phyloP scores from a whole-genome alignment of 1,139 yeast species.

The Citeromyces hawaiiensis region DNA sequence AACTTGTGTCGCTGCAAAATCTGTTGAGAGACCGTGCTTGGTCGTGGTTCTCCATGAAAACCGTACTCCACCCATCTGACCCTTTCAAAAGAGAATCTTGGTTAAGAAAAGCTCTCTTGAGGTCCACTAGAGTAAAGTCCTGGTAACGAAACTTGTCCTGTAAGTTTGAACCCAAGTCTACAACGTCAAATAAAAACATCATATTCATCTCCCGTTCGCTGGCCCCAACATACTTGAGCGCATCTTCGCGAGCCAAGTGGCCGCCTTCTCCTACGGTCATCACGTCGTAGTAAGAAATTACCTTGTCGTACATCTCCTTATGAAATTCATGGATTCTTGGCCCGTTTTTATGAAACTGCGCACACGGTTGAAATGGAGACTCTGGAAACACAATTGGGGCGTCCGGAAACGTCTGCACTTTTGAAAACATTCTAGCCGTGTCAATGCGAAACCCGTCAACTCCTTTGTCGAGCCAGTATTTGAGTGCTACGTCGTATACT shows the following conservation, averaged over 20 bases:
- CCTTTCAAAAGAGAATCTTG: slow-evolving; percentile 19
- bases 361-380: slow-evolving; percentile 12
- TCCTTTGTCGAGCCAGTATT: slow-evolving; percentile 42
- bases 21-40: slow-evolving; percentile 41
- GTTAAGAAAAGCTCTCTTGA: slow-evolving; percentile 26
- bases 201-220: slow-evolving; percentile 30
- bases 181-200: slow-evolving; percentile 36
- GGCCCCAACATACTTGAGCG: slow-evolving; percentile 17
- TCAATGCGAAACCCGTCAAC: slow-evolving; percentile 49
- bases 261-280: slow-evolving; percentile 33
- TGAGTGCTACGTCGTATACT: slow-evolving; percentile 32
- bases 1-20: slow-evolving; percentile 29
- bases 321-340: slow-evolving; percentile 46
- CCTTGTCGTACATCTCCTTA: slow-evolving; percentile 25
- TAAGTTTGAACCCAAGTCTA: slow-evolving; percentile 25
- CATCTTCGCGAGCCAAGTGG: slow-evolving; percentile 31
- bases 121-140: slow-evolving; percentile 24
- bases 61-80: slow-evolving; percentile 45
- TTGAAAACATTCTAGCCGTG: slow-evolving; percentile 39
- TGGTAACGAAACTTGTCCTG: slow-evolving; percentile 20
- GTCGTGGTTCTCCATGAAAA: slow-evolving; percentile 45
- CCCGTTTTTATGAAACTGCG: slow-evolving; percentile 19
- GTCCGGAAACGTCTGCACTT: slow-evolving; percentile 31
- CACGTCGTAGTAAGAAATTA: slow-evolving; percentile 42
- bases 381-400: slow-evolving; percentile 32